A percentile compares a stretch with the other conserved stretches of the same genome.
phyloP scores from a whole-genome alignment of 306 rosid species.

The Dalbergia cochinchinensis region DNA sequence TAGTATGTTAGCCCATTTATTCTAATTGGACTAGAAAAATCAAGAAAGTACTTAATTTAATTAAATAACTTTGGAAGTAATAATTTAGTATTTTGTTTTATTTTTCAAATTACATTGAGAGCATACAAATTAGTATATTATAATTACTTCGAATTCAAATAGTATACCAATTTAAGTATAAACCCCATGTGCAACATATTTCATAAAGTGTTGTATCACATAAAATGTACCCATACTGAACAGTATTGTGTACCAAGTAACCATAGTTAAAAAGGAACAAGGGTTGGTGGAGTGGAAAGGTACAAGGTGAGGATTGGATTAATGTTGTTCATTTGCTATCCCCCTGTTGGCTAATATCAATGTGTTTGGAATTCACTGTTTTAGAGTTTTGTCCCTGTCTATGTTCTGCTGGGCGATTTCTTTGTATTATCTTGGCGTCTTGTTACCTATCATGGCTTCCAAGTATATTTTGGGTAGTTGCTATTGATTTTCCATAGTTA shows the following conservation, averaged over 20 bases:
- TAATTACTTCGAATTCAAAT: neutral
- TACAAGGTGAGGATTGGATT: neutral
- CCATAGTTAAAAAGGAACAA: conserved; percentile 1
- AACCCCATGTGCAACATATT: neutral
- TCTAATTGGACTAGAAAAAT: neutral
- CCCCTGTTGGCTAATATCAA: neutral
- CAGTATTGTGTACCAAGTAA: neutral
- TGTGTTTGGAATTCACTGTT: conserved; percentile 8
- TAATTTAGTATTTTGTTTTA: neutral
- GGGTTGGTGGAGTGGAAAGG: conserved; percentile 24
- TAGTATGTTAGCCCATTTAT: neutral
- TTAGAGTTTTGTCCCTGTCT: conserved; percentile 18
- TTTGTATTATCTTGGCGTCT: neutral
- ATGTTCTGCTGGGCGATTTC: neutral
- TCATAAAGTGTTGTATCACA: neutral
- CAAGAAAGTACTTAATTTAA: neutral
- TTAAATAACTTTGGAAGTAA: neutral
- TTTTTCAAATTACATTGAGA: neutral
- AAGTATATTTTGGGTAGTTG: conserved; percentile 9
- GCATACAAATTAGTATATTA: neutral
- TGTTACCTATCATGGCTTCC: conserved; percentile 28
- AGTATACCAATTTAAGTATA: neutral
- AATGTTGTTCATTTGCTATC: conserved; percentile 11
- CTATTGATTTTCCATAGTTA: conserved; percentile 23
- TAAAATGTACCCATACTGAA: too few species aligned